Conservation (phyloP, 2,329 filamentous ascomycete species). For the Fusarium pseudoanthophilum region DNA sequence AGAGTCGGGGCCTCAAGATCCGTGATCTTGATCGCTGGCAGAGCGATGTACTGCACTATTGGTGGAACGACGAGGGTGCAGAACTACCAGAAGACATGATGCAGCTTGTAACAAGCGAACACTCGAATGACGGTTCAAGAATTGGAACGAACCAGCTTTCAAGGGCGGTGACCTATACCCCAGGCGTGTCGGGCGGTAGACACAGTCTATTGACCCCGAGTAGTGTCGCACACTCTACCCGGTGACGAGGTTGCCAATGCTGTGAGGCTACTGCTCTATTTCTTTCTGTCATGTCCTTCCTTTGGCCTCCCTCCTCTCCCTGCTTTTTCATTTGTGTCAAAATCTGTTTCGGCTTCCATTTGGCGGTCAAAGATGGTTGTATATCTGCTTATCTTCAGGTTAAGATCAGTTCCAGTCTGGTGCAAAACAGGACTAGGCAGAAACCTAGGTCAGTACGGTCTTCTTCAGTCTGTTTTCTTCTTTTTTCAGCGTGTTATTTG, state of each 20-base stretch:
- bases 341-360: neutral
- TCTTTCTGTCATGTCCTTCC: neutral
- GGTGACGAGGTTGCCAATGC: neutral
- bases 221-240: conserved; percentile 25
- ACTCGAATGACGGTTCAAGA: conserved; percentile 42
- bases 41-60: conserved; percentile 52
- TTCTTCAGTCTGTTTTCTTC: neutral
- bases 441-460: conserved; percentile 17
- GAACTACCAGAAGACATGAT: conserved; percentile 21
- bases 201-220: conserved; percentile 15
- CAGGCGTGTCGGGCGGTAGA: neutral
- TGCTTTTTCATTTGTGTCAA: neutral
- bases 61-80: conserved; percentile 49
- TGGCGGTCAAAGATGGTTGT: neutral
- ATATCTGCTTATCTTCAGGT: neutral
- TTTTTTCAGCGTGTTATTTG: neutral
- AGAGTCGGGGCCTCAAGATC: conserved; percentile 47
- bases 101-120: conserved; percentile 34
- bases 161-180: conserved; percentile 45
- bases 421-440: conserved; percentile 34
- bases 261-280: neutral
- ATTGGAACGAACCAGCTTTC: conserved; percentile 43
- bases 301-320: neutral
- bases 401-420: conserved; percentile 27
- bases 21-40: conserved; percentile 51